Evolutionary conservation across 2,329 filamentous ascomycete species (phyloP), one percentile per base, ranked within the genome.

Genomic region (Diaporthe velutina): DNA sequence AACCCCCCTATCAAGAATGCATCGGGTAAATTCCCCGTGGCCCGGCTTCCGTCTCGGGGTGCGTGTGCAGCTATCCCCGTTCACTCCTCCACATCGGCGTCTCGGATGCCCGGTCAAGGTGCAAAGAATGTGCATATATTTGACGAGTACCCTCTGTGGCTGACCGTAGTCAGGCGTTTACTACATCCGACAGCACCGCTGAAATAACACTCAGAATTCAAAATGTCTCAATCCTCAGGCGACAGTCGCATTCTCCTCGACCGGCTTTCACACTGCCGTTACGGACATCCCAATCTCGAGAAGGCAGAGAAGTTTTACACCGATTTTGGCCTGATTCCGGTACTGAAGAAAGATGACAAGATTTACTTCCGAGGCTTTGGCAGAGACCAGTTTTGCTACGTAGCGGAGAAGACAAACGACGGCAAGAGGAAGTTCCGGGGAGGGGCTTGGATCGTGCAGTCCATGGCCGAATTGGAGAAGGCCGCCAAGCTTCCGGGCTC

Each of bases 341-440:
- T 54, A 6, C 48, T 54, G 3, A 38, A 54, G n/a, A 35, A 50
- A 38, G 22, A 70, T 25, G 66, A 55, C 45, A 50, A 52, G 42
- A 70, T 70, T 3, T 70, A 70, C 28, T 70, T 70, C 30, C 66
- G 66, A 7, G 66, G 66, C n/a, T 70, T 52, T 22, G 66, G 66
- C 7, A 52, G 33, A 2, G 66, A 70, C n/a, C 66, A 70, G n/a
- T 70, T 52, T 12, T 50, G 42, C 66, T 70, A 70, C n/a, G 66
- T 70, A 25, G 66, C 66, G 15, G 48, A 70, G 66, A 70, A 70
- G 19, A 70, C 28, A 5, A 10, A 70, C 22, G 48, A 70, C 19
- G 66, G 66, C 42, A 70, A 25, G 66, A 48, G 42, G 40, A 70
- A 33, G 15, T 70, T 70, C n/a, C 22, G 33, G 9, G 66, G 45